Conservation (phyloP, 805 yeast species). For the Lachancea mirantina region DNA sequence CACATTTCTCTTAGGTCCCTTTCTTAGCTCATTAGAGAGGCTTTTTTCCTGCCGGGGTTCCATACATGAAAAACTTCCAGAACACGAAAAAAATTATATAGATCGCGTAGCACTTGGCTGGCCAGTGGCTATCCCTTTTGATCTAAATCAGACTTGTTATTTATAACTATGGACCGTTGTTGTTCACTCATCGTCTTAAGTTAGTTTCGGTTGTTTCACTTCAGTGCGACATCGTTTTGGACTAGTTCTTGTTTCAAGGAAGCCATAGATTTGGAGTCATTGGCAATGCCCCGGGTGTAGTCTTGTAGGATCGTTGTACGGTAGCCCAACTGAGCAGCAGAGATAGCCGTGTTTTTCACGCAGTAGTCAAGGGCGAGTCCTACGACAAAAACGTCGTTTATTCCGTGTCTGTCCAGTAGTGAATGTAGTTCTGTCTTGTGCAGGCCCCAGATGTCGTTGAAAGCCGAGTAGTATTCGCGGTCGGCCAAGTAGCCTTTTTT, state of each 20-base stretch:
- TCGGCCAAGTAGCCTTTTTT: slow-evolving; percentile 66
- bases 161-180: too few species aligned
- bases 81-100: too few species aligned
- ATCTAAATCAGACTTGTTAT: too few species aligned
- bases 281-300: slow-evolving; percentile 49
- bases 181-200: too few species aligned
- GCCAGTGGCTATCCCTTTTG: too few species aligned
- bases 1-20: too few species aligned
- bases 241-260: slow-evolving; percentile 16
- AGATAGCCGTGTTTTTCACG: slow-evolving; percentile 70
- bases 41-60: too few species aligned
- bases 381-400: slow-evolving; percentile 60
- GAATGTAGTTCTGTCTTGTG: slow-evolving; percentile 60
- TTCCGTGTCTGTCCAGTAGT: slow-evolving; percentile 38
- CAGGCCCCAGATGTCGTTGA: slow-evolving; percentile 68
- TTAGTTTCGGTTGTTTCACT: too few species aligned
- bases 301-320: slow-evolving; percentile 53
- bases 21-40: too few species aligned
- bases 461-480: slow-evolving; percentile 84
- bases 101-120: too few species aligned
- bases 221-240: slow-evolving; percentile 14
- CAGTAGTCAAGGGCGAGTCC: slow-evolving; percentile 88
- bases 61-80: too few species aligned
- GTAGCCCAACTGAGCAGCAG: slow-evolving; percentile 56
- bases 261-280: slow-evolving; percentile 30